These are phyloP conservation scores for Auxenochlorella pyrenoidosa DNA, from an alignment of 139 green algal genomes.

Conservation along the genomic window DNA sequence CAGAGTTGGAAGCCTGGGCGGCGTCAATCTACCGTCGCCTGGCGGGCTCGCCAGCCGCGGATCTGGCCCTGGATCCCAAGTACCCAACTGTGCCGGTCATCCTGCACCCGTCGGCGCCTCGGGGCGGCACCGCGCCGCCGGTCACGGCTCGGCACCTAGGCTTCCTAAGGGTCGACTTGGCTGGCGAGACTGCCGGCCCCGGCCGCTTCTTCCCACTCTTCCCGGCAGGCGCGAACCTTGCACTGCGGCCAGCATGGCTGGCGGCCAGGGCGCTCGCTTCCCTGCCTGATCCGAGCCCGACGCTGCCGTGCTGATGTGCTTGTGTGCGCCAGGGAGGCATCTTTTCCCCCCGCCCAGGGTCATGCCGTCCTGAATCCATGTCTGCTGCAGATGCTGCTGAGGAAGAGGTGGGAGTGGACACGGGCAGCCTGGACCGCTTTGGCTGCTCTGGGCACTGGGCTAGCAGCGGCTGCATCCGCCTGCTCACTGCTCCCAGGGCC, in stretches of 20 bases:
- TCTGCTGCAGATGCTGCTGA: conserved; percentile 15
- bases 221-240: background rate
- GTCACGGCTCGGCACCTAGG: conserved; percentile 30
- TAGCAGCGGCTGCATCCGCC: conserved; percentile 33
- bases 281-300: too few species aligned
- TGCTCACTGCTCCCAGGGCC: background rate
- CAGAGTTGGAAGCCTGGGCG: conserved; percentile 12
- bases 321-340: too few species aligned
- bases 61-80: background rate
- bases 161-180: conserved; percentile 25
- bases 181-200: background rate
- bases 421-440: conserved; percentile 30
- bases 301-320: too few species aligned
- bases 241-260: too few species aligned
- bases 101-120: conserved; percentile 32
- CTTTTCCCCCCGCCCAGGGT: too few species aligned
- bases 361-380: background rate
- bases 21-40: background rate
- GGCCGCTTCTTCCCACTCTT: conserved; percentile 28
- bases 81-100: conserved; percentile 20
- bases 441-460: conserved; percentile 33
- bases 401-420: conserved; percentile 6
- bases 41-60: background rate
- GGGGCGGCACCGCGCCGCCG: background rate
- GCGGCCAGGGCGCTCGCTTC: too few species aligned